Evolutionary conservation across 2,329 filamentous ascomycete genomes (phyloP).

Genomic region (Hirsutella thompsonii): DNA sequence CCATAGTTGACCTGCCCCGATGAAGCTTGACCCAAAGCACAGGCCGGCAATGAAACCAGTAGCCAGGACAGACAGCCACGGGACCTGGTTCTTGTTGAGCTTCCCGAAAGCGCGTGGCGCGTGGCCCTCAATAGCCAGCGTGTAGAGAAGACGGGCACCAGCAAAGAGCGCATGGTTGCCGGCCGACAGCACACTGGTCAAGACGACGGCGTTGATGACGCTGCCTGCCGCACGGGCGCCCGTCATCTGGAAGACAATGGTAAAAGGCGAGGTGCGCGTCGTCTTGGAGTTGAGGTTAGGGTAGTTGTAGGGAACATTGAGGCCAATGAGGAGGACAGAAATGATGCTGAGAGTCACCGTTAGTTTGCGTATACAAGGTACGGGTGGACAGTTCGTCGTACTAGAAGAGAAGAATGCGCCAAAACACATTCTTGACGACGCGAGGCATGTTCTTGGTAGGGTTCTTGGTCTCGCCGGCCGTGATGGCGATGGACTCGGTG

Average conservation of each 20-base stretch:
- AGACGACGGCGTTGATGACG: slow-evolving; percentile 47
- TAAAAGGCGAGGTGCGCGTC: slow-evolving; percentile 27
- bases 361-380: not conserved
- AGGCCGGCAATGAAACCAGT: slow-evolving; percentile 44
- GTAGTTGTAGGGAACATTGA: slow-evolving; percentile 44
- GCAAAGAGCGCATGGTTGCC: slow-evolving; percentile 24
- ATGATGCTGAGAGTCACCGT: slow-evolving; percentile 16
- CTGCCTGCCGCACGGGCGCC: slow-evolving; percentile 36
- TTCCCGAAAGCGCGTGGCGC: slow-evolving; percentile 40
- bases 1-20: slow-evolving; percentile 53
- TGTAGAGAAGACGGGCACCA: slow-evolving; percentile 20
- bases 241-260: slow-evolving; percentile 45
- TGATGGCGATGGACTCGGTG: slow-evolving; percentile 53
- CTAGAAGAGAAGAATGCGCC: slow-evolving; percentile 44
- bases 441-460: slow-evolving; percentile 46
- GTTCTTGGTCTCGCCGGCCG: slow-evolving; percentile 52
- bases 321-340: slow-evolving; percentile 32
- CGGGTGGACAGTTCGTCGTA: slow-evolving; percentile 4
- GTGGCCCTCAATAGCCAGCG: slow-evolving; percentile 28
- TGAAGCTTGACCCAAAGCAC: slow-evolving; percentile 53
- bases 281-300: slow-evolving; percentile 18
- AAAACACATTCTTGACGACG: slow-evolving; percentile 54
- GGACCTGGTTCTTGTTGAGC: slow-evolving; percentile 21
- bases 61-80: slow-evolving; percentile 28
- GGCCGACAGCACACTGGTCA: slow-evolving; percentile 23